Base-by-base conservation (phyloP, 2,329 filamentous ascomycete genomes). In the Monascus ruber region DNA sequence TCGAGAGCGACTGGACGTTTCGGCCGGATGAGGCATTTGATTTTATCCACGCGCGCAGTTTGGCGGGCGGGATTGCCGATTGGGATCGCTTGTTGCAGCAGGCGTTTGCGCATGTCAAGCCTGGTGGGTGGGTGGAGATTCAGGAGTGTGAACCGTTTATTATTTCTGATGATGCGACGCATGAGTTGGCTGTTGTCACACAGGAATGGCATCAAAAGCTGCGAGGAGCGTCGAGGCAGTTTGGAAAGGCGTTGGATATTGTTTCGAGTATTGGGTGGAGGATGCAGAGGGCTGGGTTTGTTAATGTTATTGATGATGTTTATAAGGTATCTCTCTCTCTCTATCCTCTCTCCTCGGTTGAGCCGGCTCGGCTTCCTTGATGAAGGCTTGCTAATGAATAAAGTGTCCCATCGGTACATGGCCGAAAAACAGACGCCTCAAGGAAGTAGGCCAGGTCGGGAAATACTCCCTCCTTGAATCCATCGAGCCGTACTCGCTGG, bases 1-100 rank as follows among this genome's bases (percentile, higher is more conserved):
- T 53, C 5, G 62, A 66, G 45, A 56, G 57, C 35, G 59, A 63
- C 24, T 66, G 62, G 63, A 49, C 59, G 0, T 66, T 59, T 35
- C 45, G 51, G 49, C 49, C 64, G 48, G 48, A 59, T 3, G 54
- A 58, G 34, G 34, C 49, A 1, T 66, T 66, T 37, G 63, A 66
- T 39, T 64, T 56, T 39, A 61, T 66, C 31, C 63, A 64, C 39
- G 52, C 52, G 28, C 56, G 62, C 7, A 55, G 50, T 34, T 39
- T 65, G 46, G 54, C 49, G 28, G 63, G 62, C 6, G 56, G 57
- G 2, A 64, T 66, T 36, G 51, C 41, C 5, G 57, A 63, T 47
- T 63, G 59, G 56, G 41, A 42, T 2, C 42, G 42, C 8, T 41
- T 62, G 28, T 40, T 63, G 4, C 34, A 39, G 6, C 60, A 62